Base-by-base conservation (phyloP, 2,329 filamentous ascomycete species). In the Zymoseptoria ardabiliae region DNA sequence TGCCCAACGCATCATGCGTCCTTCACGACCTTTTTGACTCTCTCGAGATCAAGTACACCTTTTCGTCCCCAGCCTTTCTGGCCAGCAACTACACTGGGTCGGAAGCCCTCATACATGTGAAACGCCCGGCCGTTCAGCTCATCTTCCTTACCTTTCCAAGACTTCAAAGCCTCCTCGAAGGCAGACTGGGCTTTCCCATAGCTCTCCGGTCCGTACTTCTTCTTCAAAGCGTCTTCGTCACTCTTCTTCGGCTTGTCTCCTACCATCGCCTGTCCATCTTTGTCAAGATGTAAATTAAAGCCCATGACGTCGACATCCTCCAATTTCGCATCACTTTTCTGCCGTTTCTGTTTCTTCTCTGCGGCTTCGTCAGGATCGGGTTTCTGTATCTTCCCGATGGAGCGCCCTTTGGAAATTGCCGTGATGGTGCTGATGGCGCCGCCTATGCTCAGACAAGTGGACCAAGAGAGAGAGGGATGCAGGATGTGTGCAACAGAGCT, bases 1-100 rank as follows among this genome's bases (percentile, higher is more conserved):
- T 2, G 3, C n/a, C 55, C 7, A 54, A 22, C 30, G 5, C 50
- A 48, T 52, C 30, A 50, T 52, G 23, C 20, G 35, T 25, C 50
- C n/a, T 20, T 48, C 11, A 25, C 20, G 9, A 49, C 20, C 50
- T 35, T 49, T 17, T 50, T 23, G 20, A 21, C 21, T 55, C 25
- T 49, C 21, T 17, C 25, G 23, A 28, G 41, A 19, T 23, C 55
- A 9, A 72, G 57, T 28, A 66, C 62, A 2, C 68, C 70, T 50
- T 71, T 72, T 55, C 61, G 68, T 19, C 68, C 69, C 70, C 70
- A 72, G 0, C 69, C 70, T 54, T 70, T 69, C 56, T 71, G 67
- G 4, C 68, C 68, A 10, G 57, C 30, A 3, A 59, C 64, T 7
- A 71, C 65, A 28, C 56, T 65, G 13, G 69, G 70, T 22, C 69